Evolutionary conservation across 352 stramenopile genomes (phyloP).

Genomic region (Phytophthora pseudosyringae): DNA sequence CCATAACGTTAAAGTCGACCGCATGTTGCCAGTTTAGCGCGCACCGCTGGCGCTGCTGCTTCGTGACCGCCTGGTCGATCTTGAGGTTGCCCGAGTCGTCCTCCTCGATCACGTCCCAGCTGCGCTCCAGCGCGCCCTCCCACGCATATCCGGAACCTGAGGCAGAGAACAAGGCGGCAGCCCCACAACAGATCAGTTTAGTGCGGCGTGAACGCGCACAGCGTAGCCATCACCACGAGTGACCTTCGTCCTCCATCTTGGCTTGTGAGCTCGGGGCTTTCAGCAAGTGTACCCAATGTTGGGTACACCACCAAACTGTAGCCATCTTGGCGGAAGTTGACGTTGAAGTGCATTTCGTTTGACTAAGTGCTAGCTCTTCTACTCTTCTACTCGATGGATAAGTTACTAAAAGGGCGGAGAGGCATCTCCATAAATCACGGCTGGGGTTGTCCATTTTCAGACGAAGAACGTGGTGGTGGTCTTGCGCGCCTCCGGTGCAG

Average conservation of each 20-base stretch:
- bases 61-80: conserved; percentile 65
- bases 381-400: conserved; percentile 21
- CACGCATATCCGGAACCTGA: conserved; percentile 73
- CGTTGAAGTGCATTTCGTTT: not conserved
- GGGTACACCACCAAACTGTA: conserved; percentile 13
- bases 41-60: conserved; percentile 78
- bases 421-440: conserved; percentile 17
- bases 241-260: conserved; percentile 42
- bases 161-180: not conserved
- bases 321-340: conserved; percentile 1
- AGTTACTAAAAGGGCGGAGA: conserved; percentile 20
- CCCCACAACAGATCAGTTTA: conserved; percentile 7
- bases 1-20: not conserved
- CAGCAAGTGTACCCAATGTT: not conserved
- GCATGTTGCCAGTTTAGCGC: conserved; percentile 3
- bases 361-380: not conserved
- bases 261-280: not conserved
- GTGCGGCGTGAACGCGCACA: not conserved
- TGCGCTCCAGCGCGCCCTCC: conserved; percentile 85
- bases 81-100: conserved; percentile 86
- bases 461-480: conserved; percentile 69
- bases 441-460: conserved; percentile 21
- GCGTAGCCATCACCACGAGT: not conserved
- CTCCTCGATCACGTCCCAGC: conserved; percentile 88
- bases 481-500: conserved; percentile 39